Percentiles rank a stretch among this genome's conserved stretches.
Evolutionary conservation across 176 grass and related monocot genomes (phyloP).

Genomic region (Phoenix dactylifera): DNA sequence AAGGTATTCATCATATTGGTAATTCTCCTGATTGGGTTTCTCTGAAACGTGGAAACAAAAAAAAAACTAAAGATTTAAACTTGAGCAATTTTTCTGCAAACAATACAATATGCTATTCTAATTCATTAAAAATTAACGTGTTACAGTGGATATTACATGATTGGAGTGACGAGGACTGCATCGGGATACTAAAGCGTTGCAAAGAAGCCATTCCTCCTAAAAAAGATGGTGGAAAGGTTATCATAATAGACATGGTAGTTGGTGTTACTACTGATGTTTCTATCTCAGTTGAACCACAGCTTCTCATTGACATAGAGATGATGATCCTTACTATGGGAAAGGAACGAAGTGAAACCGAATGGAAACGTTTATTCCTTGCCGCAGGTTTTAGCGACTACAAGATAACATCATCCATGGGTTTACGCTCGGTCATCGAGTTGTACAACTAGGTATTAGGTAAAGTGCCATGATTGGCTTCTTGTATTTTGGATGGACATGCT

Average conservation of each 20-base stretch:
- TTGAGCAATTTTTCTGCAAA: no score
- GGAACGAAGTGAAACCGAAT: conserved; percentile 36
- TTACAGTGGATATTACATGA: conserved; percentile 43
- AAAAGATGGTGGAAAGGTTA: conserved; percentile 33
- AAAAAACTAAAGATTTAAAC: no score
- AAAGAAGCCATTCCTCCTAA: conserved; percentile 28
- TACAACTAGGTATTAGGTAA: conserved; percentile 11
- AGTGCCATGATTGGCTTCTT: conserved; percentile 3
- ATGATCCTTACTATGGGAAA: conserved; percentile 16
- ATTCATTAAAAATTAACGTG: no score
- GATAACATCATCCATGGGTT: conserved; percentile 18
- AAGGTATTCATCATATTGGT: no score
- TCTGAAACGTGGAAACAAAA: no score
- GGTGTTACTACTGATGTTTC: not conserved
- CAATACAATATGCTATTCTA: no score
- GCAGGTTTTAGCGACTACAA: conserved; percentile 40
- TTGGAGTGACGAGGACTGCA: conserved; percentile 24
- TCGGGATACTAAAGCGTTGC: conserved; percentile 29
- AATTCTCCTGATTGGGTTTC: no score
- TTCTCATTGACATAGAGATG: conserved; percentile 18
- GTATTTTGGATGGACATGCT: not conserved
- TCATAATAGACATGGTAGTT: conserved; percentile 38
- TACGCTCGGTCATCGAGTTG: conserved; percentile 38
- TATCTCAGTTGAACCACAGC: conserved; percentile 17
- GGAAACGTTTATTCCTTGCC: conserved; percentile 21